phyloP scores from a whole-genome alignment of 352 stramenopile genomes.

The Globisporangium heterothallicum region DNA sequence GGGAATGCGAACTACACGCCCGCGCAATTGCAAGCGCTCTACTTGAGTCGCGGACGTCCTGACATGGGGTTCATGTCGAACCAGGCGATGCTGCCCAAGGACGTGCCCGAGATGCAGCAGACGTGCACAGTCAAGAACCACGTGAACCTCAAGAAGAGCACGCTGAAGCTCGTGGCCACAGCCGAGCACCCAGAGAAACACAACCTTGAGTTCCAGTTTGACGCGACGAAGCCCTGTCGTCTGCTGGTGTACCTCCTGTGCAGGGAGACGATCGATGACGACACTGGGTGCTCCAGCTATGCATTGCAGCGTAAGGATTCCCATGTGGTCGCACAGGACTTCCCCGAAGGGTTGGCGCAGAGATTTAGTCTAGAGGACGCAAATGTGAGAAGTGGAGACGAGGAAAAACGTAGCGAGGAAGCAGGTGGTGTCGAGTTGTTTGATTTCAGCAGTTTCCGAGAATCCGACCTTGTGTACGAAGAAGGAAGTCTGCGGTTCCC shows the following conservation, averaged over 20 bases:
- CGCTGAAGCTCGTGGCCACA: constrained; percentile 44
- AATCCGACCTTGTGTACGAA: constrained; percentile 44
- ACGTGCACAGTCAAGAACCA: constrained; percentile 80
- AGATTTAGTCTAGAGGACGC: constrained; percentile 35
- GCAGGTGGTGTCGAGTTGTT: constrained; percentile 23
- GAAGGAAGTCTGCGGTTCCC: constrained; percentile 40
- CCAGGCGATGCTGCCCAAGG: constrained; percentile 37
- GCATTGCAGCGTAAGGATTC: constrained; percentile 39
- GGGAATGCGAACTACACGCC: too few species aligned
- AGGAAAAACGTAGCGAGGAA: constrained; percentile 6
- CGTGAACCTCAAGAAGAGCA: constrained; percentile 81
- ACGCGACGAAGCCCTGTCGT: constrained; percentile 69
- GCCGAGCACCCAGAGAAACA: constrained; percentile 20
- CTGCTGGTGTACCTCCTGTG: constrained; percentile 61
- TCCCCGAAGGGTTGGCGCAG: constrained; percentile 45
- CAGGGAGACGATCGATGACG: constrained; percentile 59
- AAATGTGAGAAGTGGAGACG: constrained; percentile 7
- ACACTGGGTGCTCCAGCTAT: constrained; percentile 59
- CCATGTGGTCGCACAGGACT: constrained; percentile 28
- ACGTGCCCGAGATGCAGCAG: constrained; percentile 78
- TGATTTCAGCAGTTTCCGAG: constrained; percentile 35
- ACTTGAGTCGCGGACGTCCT: constrained; percentile 64
- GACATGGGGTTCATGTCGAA: constrained; percentile 86
- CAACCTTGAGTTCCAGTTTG: constrained; percentile 69
- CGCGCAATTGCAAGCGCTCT: constrained; percentile 79